phyloP scores from a whole-genome alignment of 2,329 filamentous ascomycete species.

The Colletotrichum truncatum region DNA sequence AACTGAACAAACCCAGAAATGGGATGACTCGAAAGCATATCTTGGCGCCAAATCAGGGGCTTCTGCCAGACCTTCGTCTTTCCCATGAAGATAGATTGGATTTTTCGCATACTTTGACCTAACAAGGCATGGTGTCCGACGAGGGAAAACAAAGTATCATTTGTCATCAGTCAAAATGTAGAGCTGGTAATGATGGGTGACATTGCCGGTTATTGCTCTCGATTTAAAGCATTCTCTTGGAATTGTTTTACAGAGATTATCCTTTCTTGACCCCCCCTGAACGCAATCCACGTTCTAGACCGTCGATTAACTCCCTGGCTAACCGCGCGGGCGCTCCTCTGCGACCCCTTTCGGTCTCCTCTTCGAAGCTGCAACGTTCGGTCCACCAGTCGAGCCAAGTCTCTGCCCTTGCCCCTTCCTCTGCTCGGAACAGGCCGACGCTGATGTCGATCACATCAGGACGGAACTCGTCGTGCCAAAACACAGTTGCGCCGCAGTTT shows the following conservation, averaged over 20 bases:
- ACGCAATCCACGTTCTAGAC: conserved; percentile 38
- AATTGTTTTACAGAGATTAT: conserved; percentile 1
- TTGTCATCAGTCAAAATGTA: neutral
- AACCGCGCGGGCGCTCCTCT: conserved; percentile 36
- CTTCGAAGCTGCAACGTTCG: conserved; percentile 65
- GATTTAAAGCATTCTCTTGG: neutral
- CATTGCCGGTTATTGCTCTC: neutral
- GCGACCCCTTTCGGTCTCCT: conserved; percentile 53
- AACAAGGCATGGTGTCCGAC: neutral
- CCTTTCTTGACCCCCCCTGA: neutral
- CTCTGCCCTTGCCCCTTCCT: conserved; percentile 63
- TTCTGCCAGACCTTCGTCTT: neutral
- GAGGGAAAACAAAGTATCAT: neutral
- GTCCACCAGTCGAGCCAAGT: conserved; percentile 71
- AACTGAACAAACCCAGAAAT: conserved; percentile 1
- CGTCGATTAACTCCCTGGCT: conserved; percentile 39
- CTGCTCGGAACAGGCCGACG: conserved; percentile 62
- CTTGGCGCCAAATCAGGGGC: neutral
- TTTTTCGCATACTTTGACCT: neutral
- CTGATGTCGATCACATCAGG: conserved; percentile 71
- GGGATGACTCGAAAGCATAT: neutral
- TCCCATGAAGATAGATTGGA: neutral
- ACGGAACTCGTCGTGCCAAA: conserved; percentile 65
- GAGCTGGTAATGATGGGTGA: neutral
- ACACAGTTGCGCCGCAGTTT: conserved; percentile 70